Evolutionary conservation across 2,329 filamentous ascomycete species (phyloP).

Genomic region (Pseudocercospora eumusae): DNA sequence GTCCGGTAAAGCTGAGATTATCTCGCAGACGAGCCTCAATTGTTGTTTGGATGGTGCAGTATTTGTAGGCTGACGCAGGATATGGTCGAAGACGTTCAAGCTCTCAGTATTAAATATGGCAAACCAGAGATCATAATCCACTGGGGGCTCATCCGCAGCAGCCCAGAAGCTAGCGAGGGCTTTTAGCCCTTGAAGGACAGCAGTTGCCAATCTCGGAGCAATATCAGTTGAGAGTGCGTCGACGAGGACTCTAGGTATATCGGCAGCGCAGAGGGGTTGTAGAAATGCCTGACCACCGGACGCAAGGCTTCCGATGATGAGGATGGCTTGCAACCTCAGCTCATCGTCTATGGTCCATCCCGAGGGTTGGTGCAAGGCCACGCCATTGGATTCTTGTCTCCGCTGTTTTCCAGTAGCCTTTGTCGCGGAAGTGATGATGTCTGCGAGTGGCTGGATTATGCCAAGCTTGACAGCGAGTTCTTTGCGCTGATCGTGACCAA

Average conservation of each 20-base stretch:
- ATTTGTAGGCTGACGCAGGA: constrained; percentile 62
- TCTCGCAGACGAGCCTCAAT: constrained; percentile 59
- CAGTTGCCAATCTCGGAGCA: constrained; percentile 63
- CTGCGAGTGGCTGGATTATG: constrained; percentile 63
- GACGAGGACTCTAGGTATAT: constrained; percentile 69
- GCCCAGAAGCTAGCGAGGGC: constrained; percentile 66
- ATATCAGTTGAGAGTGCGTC: constrained; percentile 66
- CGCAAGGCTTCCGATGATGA: constrained; percentile 82
- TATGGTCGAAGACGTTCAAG: constrained; percentile 63
- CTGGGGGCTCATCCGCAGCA: constrained; percentile 13
- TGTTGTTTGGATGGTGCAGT: constrained; percentile 61
- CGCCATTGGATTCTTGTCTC: constrained; percentile 53
- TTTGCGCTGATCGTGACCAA: constrained; percentile 86
- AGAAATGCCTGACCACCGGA: constrained; percentile 85
- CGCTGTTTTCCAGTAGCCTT: constrained; percentile 49
- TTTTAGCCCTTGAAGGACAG: constrained; percentile 72
- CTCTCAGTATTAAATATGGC: constrained; percentile 63
- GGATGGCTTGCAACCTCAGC: constrained; percentile 73
- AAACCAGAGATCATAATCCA: constrained; percentile 27
- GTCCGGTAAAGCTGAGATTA: constrained; percentile 65
- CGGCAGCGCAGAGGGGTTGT: constrained; percentile 68
- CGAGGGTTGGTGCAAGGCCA: constrained; percentile 37
- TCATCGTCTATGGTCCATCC: constrained; percentile 64
- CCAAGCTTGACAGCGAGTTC: constrained; percentile 73
- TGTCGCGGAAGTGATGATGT: constrained; percentile 50